These are phyloP conservation scores for Basipetospora chlamydospora DNA, from an alignment of 2,329 filamentous ascomycete genomes.

Conservation along the genomic window DNA sequence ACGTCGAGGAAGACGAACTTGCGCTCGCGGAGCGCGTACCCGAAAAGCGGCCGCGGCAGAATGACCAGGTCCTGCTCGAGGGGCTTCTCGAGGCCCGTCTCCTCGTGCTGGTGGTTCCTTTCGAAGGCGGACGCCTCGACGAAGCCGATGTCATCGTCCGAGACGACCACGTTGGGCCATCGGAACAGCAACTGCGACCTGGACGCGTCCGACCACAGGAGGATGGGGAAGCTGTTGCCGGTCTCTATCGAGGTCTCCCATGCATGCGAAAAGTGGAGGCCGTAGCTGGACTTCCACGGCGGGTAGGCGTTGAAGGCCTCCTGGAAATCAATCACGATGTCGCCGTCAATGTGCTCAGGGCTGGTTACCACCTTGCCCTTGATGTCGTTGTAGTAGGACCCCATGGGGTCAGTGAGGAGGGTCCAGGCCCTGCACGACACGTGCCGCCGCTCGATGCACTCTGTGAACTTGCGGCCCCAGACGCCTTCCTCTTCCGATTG, in stretches of 20 bases:
- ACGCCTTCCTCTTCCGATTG: too few species aligned
- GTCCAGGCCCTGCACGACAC: constrained; percentile 70
- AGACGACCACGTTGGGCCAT: constrained; percentile 20
- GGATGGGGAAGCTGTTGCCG: constrained; percentile 21
- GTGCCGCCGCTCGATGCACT: constrained; percentile 67
- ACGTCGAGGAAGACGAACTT: constrained; percentile 23
- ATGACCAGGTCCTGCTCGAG: constrained; percentile 52
- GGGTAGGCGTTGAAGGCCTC: constrained; percentile 32
- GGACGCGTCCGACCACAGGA: constrained; percentile 20
- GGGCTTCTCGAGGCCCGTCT: constrained; percentile 49
- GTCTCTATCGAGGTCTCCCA: constrained; percentile 15
- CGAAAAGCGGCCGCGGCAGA: constrained; percentile 26
- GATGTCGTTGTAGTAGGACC: constrained; percentile 71
- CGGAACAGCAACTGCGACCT: constrained; percentile 18
- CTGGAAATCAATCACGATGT: constrained; percentile 59
- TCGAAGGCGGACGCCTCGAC: constrained; percentile 26
- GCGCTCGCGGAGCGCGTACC: constrained; percentile 24
- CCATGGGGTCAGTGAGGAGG: constrained; percentile 81
- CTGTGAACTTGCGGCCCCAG: constrained; percentile 72
- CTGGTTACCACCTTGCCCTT: constrained; percentile 65
- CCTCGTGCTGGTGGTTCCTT: constrained; percentile 40
- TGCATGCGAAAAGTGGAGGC: constrained; percentile 17
- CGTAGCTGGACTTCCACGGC: constrained; percentile 20
- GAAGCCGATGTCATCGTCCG: constrained; percentile 21
- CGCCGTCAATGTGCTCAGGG: constrained; percentile 72